Evolutionary conservation across 305 asterid genomes (phyloP).

Genomic region (Fraxinus albicans): DNA sequence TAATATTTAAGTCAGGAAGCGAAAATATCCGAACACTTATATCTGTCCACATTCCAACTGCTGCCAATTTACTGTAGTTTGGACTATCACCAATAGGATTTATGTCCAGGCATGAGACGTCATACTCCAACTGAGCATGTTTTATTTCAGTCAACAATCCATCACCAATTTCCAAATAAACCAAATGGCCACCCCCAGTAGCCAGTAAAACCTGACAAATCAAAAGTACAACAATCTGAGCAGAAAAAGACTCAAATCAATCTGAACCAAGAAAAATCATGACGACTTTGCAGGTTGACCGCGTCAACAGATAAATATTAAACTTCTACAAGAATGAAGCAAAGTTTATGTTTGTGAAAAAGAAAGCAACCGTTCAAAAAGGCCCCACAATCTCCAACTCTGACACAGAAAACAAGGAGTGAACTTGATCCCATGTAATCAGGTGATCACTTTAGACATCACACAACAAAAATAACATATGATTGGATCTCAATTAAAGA

Average conservation of each 20-base stretch:
- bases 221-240: not conserved
- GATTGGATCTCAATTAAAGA: not conserved
- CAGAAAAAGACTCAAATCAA: constrained; percentile 9
- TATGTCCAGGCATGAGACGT: constrained; percentile 87
- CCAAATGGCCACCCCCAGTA: constrained; percentile 87
- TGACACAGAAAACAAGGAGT: not conserved
- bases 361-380: not conserved
- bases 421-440: not conserved
- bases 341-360: not conserved
- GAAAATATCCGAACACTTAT: constrained; percentile 79
- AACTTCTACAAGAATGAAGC: not conserved
- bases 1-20: constrained; percentile 76
- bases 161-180: constrained; percentile 85
- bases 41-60: constrained; percentile 91
- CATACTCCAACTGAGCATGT: constrained; percentile 74
- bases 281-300: not conserved
- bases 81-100: constrained; percentile 85
- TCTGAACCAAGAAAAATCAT: constrained; percentile 1
- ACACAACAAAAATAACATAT: not conserved
- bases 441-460: not conserved
- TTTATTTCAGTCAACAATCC: constrained; percentile 65
- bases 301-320: constrained; percentile 4
- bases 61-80: constrained; percentile 74
- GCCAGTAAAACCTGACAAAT: constrained; percentile 72
- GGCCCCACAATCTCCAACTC: not conserved